Base-by-base conservation (phyloP, 257 asterid species). In the Solanum chiquidenum region DNA sequence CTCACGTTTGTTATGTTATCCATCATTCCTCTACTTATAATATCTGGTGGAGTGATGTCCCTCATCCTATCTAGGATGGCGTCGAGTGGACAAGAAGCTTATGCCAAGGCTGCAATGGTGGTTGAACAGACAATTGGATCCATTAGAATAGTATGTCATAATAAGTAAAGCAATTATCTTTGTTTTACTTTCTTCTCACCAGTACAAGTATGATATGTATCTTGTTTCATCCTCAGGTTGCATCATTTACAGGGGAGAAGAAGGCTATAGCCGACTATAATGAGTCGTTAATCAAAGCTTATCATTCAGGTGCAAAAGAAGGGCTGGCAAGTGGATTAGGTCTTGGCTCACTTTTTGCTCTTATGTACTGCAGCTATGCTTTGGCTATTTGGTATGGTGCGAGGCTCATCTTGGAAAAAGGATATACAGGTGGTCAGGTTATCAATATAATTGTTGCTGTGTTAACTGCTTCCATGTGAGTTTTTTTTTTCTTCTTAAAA, bases 41-140 rank as follows among this genome's bases (percentile, higher is more conserved):
- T 94, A 52, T 88, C 98, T 2, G 97, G 98, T 37, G 97, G 92
- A 64, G 74, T 92, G 68, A 94, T 96, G 97, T 87, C 97, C 87
- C 83, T 90, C 1, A 90, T 92, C 21, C 84, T 95, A 27, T 77
- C 98, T 29, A 92, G 87, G 88, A 94, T 95, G 97, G 98, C 99
- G 8, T 90, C 98, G 3, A 90, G 90, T 7, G 98, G 94, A 29
- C 99, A 96, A 88, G 91, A 88, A 58, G 98, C 99, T 1, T 96
- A 95, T 69, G 97, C 99, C 8, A 86, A 64, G 8, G 99, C 98
- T 8, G 96, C 99, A 31, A 31, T 88, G 9, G 90, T 95, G 8
- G 98, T 96, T 38, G 99, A 96, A 87, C 99, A 94, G 75, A 93
- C 98, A 18, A 92, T 96, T 62, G 98, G 98, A 85, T 91, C 99